phyloP scores from a whole-genome alignment of 306 rosid genomes.

The Cucurbita maxima region DNA sequence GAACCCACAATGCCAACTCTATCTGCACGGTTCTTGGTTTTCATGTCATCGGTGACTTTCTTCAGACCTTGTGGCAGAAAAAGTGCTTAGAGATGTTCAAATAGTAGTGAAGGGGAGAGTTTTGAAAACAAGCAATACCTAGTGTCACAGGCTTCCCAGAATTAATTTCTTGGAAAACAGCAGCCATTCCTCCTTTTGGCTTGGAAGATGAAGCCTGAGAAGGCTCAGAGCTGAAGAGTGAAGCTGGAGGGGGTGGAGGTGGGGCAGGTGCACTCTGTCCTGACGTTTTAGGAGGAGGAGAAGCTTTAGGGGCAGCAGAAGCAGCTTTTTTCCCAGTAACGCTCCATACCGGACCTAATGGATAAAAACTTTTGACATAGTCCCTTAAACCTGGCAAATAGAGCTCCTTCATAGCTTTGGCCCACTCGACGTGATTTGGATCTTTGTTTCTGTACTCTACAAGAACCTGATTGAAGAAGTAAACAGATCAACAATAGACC shows the following conservation, averaged over 20 bases:
- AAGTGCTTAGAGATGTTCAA: not conserved
- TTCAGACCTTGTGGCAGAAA: conserved; percentile 46
- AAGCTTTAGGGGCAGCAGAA: conserved; percentile 42
- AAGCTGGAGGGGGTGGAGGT: conserved; percentile 79
- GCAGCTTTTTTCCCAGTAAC: conserved; percentile 45
- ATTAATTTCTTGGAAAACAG: conserved; percentile 72
- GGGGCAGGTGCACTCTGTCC: conserved; percentile 50
- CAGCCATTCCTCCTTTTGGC: conserved; percentile 80
- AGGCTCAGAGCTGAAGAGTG: conserved; percentile 66
- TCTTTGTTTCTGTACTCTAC: conserved; percentile 82
- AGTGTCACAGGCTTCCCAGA: conserved; percentile 53
- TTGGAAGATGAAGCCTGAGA: conserved; percentile 77
- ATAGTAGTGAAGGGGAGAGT: conserved; percentile 2
- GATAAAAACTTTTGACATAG: conserved; percentile 66
- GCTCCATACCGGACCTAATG: conserved; percentile 90
- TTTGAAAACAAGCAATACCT: conserved; percentile 27
- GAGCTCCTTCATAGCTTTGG: conserved; percentile 85
- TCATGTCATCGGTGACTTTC: conserved; percentile 87
- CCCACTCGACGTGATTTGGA: conserved; percentile 93
- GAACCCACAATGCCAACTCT: conserved; percentile 61
- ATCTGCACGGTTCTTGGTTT: conserved; percentile 73
- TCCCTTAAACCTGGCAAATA: conserved; percentile 90
- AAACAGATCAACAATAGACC: not conserved
- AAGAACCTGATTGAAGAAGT: conserved; percentile 49
- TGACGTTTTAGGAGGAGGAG: conserved; percentile 49